phyloP scores from a whole-genome alignment of 306 rosid species.

The Mimosa pudica region DNA sequence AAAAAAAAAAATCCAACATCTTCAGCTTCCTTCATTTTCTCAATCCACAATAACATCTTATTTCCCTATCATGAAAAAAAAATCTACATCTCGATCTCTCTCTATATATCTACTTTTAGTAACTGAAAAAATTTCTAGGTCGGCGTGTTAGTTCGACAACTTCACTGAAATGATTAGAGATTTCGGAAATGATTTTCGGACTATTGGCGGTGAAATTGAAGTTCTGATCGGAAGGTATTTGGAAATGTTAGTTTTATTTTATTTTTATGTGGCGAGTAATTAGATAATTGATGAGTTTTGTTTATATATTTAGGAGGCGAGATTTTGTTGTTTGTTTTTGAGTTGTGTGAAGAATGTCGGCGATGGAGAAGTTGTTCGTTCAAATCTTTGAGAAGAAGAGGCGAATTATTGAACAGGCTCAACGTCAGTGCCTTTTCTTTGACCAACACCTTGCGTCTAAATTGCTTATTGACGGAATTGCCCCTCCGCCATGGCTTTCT shows the following conservation, averaged over 20 bases:
- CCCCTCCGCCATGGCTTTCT: constrained; percentile 80
- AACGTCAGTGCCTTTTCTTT: constrained; percentile 64
- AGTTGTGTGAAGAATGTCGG: constrained; percentile 43
- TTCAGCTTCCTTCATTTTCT: neutral
- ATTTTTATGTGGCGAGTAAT: neutral
- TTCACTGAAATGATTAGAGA: neutral
- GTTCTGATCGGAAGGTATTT: neutral
- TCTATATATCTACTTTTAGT: neutral
- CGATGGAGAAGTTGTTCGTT: constrained; percentile 66
- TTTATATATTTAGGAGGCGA: neutral
- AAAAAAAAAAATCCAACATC: neutral
- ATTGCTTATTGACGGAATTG: constrained; percentile 76
- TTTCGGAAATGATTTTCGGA: neutral
- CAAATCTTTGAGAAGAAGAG: constrained; percentile 79
- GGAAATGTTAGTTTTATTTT: neutral
- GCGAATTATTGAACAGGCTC: constrained; percentile 70
- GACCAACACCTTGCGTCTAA: constrained; percentile 73
- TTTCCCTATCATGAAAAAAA: neutral
- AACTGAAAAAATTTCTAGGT: neutral
- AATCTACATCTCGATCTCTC: neutral
- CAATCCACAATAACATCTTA: neutral
- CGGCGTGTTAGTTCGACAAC: neutral
- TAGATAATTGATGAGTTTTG: neutral
- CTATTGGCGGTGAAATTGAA: neutral
- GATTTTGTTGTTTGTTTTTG: neutral